Evolutionary conservation across 495 filamentous ascomycete species (phyloP).

Genomic region (Penicillium steckii): DNA sequence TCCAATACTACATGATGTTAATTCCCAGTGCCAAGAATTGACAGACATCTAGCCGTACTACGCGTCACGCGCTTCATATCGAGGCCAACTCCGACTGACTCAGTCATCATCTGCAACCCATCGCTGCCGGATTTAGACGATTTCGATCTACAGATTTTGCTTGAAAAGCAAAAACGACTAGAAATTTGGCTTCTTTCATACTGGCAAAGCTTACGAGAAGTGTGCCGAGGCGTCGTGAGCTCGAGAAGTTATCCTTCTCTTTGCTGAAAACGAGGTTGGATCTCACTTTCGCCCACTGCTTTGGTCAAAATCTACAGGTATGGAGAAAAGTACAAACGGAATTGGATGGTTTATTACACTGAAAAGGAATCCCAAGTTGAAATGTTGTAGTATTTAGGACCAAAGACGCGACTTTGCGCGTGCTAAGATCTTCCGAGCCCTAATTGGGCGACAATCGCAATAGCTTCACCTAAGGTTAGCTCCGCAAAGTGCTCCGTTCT

Average conservation of each 20-base stretch:
- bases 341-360: slow-evolving; percentile 40
- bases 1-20: too few relatives aligned
- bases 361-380: slow-evolving; percentile 33
- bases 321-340: slow-evolving; percentile 10
- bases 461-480: too few relatives aligned
- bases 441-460: background rate
- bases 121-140: slow-evolving; percentile 2
- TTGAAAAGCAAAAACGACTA: slow-evolving; percentile 6
- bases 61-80: too few relatives aligned
- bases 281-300: slow-evolving; percentile 44
- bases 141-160: background rate
- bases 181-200: background rate
- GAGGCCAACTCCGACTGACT: background rate
- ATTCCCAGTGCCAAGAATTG: too few relatives aligned
- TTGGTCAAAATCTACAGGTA: slow-evolving; percentile 32
- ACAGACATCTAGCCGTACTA: too few relatives aligned
- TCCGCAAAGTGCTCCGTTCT: background rate
- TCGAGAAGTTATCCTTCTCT: slow-evolving; percentile 38
- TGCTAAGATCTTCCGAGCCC: slow-evolving; percentile 26
- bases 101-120: background rate
- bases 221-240: background rate
- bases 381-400: slow-evolving; percentile 39
- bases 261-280: slow-evolving; percentile 45
- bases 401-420: slow-evolving; percentile 38
- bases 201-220: background rate